Percentiles rank a stretch among this genome's conserved stretches.
Conservation (phyloP, 371 early-diverging fungal species). For the Circinella umbellata region DNA sequence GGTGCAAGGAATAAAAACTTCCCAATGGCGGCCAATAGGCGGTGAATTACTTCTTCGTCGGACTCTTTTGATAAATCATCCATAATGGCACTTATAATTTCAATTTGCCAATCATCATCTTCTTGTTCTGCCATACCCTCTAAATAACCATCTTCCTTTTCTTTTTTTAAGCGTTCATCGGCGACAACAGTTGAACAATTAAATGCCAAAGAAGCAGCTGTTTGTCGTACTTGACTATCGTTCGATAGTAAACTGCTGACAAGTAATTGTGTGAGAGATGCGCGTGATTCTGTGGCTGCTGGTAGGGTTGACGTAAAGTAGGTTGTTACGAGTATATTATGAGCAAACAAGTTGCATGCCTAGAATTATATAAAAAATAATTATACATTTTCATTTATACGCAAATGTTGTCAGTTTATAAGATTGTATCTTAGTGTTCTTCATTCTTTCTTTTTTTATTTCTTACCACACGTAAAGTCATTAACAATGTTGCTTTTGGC, state of each 20-base stretch:
- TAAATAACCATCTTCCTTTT: slow-evolving; percentile 35
- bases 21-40: slow-evolving; percentile 43
- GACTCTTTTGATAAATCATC: slow-evolving; percentile 63
- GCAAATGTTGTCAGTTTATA: background rate
- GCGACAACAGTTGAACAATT: slow-evolving; percentile 63
- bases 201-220: slow-evolving; percentile 72
- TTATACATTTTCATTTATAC: background rate
- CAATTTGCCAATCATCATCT: slow-evolving; percentile 75
- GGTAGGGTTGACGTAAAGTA: slow-evolving; percentile 59
- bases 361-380: slow-evolving; percentile 8
- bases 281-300: slow-evolving; percentile 35
- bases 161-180: slow-evolving; percentile 43
- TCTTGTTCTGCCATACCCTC: slow-evolving; percentile 47
- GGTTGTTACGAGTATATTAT: slow-evolving; percentile 42
- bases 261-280: slow-evolving; percentile 60
- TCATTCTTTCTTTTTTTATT: background rate
- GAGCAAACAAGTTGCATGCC: slow-evolving; percentile 68
- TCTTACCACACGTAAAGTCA: slow-evolving; percentile 60
- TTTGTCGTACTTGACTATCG: slow-evolving; percentile 63
- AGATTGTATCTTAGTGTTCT: too few species aligned
- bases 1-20: slow-evolving; percentile 51
- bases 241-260: slow-evolving; percentile 62
- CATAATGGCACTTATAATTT: slow-evolving; percentile 66
- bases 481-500: slow-evolving; percentile 46
- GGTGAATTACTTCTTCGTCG: slow-evolving; percentile 49